Base-by-base conservation (phyloP, 169 alveolate genomes). In the Eimeria mitis region DNA sequence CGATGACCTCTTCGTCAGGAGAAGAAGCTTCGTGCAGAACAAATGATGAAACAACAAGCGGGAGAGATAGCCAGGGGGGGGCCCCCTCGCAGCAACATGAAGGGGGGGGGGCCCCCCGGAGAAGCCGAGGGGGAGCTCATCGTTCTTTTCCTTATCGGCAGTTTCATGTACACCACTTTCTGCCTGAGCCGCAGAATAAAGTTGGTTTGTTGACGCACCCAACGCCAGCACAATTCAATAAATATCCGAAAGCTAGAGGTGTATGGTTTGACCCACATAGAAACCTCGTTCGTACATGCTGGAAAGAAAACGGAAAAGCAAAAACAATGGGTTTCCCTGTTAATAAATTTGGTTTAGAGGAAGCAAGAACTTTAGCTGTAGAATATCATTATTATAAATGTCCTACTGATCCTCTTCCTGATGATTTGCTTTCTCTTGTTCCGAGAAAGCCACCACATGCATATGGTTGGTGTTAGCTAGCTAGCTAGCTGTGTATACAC, bases 301-400 rank as follows among this genome's bases (percentile, higher is more conserved):
- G 96, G 96, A 91, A 91, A 44, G 96, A 91, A 52, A 81, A 81
- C n/a, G 96, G 96, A 2, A 78, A 81, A 63, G 92, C 88, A 42
- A 79, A 76, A n/a, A 91, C 96, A 23, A 87, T 81, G 76, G 96
- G 96, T 0, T 91, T 91, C 42, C 96, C 96, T n/a, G 96, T 91
- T n/a, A 56, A 73, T 56, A 91, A 78, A 88, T 81, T 91, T 65
- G 96, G 96, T 14, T 73, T 91, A 59, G 96, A 78, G 59, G 96
- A 91, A 42, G 96, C 96, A 16, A 73, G 96, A 14, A 59, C 83
- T 9, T n/a, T 78, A 31, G 96, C 96, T 3, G 96, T 91, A 21
- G 91, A 91, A 63, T 81, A 75, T 84, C 96, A 81, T 84, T 59
- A 54, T 37, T 91, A 54, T 84, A 78, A 81, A 37, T 91, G 96